These are phyloP conservation scores for Sphenostylis stenocarpa DNA, from an alignment of 306 rosid species.

Conservation along the genomic window DNA sequence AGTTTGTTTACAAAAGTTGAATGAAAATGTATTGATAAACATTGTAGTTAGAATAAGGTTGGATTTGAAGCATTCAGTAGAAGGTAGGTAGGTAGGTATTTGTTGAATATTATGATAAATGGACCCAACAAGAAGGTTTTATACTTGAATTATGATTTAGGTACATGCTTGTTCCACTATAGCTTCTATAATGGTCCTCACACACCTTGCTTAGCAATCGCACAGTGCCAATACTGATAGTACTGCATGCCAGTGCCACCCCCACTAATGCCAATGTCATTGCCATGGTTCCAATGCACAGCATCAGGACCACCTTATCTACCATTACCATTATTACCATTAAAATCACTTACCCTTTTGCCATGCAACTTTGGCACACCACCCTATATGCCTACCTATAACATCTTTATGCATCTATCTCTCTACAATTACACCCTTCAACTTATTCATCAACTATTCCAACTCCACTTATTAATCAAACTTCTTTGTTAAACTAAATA, in stretches of 20 bases:
- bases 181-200: background rate
- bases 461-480: no score
- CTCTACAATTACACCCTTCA: no score
- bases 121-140: background rate
- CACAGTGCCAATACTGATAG: background rate
- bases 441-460: background rate
- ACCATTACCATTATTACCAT: no score
- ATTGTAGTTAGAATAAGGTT: background rate
- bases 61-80: background rate
- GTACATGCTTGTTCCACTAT: background rate
- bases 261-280: constrained; percentile 2
- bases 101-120: background rate
- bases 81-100: background rate
- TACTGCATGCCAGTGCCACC: background rate
- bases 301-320: constrained; percentile 25
- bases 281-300: background rate
- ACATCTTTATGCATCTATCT: no score
- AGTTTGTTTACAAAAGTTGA: no score
- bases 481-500: no score
- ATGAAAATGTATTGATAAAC: no score
- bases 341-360: background rate
- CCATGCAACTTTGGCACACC: constrained; percentile 7
- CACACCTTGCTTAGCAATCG: background rate
- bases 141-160: background rate
- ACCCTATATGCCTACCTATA: constrained; percentile 1